Base-by-base conservation (phyloP, 2,329 filamentous ascomycete species). In the Ambrosiella beaveri region DNA sequence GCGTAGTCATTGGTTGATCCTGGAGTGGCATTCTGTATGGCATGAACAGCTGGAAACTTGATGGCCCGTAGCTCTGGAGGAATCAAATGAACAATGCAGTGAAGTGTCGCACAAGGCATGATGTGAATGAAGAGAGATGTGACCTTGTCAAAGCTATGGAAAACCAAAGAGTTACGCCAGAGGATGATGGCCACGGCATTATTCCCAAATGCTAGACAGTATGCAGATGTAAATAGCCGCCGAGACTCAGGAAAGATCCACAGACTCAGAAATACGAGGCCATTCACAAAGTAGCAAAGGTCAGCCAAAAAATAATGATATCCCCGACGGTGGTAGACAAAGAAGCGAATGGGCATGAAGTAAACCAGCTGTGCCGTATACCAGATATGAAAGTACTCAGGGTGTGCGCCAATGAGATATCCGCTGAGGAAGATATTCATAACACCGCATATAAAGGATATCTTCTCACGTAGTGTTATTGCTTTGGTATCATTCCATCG, bases 51-150 rank as follows among this genome's bases (percentile, higher is more conserved):
- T 0, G 91, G 90, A 67, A 95, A 97, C 17, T 83, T 80, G 35
- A 74, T 70, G 62, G 76, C 73, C 66, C 94, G 85, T 47, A 78
- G 68, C 19, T 81, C 80, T 1, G 79, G 70, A 0, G 85, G 71
- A 11, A 89, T 75, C 17, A 97, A 75, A 68, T 98, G 93, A 13
- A 95, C 86, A 12, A 98, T 77, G 67, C 88, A 94, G 70, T 98
- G 93, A 11, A 98, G 78, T 1, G 90, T 88, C 5, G 86, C 91
- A 63, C 90, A 95, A 0, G 93, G 93, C 91, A 98, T 98, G 66
- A 98, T 95, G 70, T 98, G 93, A 64, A 98, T 96, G 73, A 98
- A 98, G n/a, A 98, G 77, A 68, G 88, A 93, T 11, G 90, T 94
- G 61, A 97, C 89, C 71, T 98, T 98, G 76, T 98, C 93, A 71